These are phyloP conservation scores for Eimeria falciformis DNA, from an alignment of 169 alveolate species.

Conservation along the genomic window DNA sequence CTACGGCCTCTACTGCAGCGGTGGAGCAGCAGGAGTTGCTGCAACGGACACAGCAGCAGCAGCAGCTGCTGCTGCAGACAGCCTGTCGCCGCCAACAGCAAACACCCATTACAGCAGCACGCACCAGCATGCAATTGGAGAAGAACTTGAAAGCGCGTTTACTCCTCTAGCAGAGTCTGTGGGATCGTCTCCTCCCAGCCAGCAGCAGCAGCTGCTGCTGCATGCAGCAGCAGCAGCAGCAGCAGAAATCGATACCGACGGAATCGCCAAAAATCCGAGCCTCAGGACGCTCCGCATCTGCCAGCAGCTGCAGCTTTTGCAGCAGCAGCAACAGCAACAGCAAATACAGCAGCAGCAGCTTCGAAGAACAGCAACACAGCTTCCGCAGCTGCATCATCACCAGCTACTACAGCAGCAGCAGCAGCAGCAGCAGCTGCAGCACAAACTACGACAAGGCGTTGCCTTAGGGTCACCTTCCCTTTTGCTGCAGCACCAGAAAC, in stretches of 20 bases:
- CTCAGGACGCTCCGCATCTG: slow-evolving; percentile 25
- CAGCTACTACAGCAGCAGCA: slow-evolving; percentile 59
- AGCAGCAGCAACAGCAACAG: slow-evolving; percentile 50
- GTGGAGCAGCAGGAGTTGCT: slow-evolving; percentile 23
- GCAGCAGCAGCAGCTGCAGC: slow-evolving; percentile 43
- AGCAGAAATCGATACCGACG: neutral
- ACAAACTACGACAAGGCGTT: neutral
- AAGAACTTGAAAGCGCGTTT: slow-evolving; percentile 23
- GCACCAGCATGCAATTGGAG: slow-evolving; percentile 34
- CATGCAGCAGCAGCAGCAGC: slow-evolving; percentile 25
- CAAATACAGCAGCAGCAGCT: slow-evolving; percentile 36
- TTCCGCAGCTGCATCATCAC: slow-evolving; percentile 47
- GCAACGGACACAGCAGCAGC: slow-evolving; percentile 18
- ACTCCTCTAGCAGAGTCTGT: slow-evolving; percentile 51
- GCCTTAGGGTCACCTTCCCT: slow-evolving; percentile 1
- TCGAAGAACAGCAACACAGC: neutral
- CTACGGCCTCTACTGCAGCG: slow-evolving; percentile 15
- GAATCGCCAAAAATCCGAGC: neutral
- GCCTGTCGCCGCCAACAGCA: slow-evolving; percentile 26
- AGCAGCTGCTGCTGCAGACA: slow-evolving; percentile 16
- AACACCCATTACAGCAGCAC: slow-evolving; percentile 43
- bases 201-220: slow-evolving; percentile 46
- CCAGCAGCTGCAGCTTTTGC: slow-evolving; percentile 48
- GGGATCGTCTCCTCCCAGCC: slow-evolving; percentile 53
- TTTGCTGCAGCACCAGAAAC: slow-evolving; percentile 36